Evolutionary conservation across 208 protist genomes (phyloP), one percentile per base, ranked within the genome.

Genomic region (Endotrypanum monterogeii): DNA sequence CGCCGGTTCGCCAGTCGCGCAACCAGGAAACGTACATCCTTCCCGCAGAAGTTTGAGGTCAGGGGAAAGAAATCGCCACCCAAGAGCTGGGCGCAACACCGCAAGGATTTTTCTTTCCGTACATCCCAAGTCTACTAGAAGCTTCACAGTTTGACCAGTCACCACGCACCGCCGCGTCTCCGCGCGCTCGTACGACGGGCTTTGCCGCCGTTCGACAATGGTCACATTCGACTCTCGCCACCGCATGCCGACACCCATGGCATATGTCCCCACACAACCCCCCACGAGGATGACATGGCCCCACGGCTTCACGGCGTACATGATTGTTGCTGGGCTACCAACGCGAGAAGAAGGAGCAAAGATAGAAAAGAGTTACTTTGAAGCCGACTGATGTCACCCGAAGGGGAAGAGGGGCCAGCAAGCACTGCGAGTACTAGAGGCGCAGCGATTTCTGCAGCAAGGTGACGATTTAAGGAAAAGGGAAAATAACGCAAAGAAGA

Each of bases 271-370:
- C 23, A 96, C 73, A 66, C 77, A 82, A 75, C 86, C 74, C 32
- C 91, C 91, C 14, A 96, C 80, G 28, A 94, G 83, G 46, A 86
- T 55, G n/a, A 90, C 89, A 61, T 93, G 78, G 23, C 89, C 91
- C 89, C 91, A 96, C 74, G 91, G 89, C 58, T 96, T 96, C n/a
- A 96, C 82, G 18, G 91, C 89, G 74, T 96, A 96, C 91, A 96
- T 96, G 18, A 6, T 35, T 73, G 50, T 48, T 3, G 55, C 57
- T 74, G 51, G n/a, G 37, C 18, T 28, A 52, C 23, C 44, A 67
- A 60, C 18, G 66, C n/a, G 44, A 67, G 74, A 52, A 51, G 32
- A 55, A 60, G 76, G 60, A 71, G 79, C 41, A 68, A 52, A 74
- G 18, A 51, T 39, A 58, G 67, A 41, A n/a, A 30, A 55, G 25